Conservation (phyloP, 345 rosid genomes). For the Dipteronia sinensis region DNA sequence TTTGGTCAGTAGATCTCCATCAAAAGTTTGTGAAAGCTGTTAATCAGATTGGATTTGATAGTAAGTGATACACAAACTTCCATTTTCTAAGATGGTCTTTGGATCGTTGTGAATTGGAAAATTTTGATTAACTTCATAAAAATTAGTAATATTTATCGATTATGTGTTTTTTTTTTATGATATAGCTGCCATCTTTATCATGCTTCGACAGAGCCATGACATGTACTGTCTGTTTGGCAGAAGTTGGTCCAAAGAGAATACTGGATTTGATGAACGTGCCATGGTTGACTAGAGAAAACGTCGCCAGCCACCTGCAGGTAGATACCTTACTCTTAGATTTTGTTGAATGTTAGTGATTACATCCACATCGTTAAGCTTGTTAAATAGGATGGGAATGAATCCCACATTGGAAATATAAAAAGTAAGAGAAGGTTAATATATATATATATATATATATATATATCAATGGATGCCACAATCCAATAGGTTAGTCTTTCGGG, state of each 20-base stretch:
- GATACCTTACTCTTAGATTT: slow-evolving; percentile 13
- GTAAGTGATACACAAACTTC: slow-evolving; percentile 53
- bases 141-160: slow-evolving; percentile 14
- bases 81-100: slow-evolving; percentile 13
- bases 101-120: slow-evolving; percentile 8
- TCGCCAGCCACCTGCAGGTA: slow-evolving; percentile 98
- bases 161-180: slow-evolving; percentile 23
- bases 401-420: too few relatives aligned
- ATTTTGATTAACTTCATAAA: background rate
- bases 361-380: too few relatives aligned
- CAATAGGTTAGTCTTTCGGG: too few relatives aligned
- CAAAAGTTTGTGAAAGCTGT: slow-evolving; percentile 97
- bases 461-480: too few relatives aligned
- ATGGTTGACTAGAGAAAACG: slow-evolving; percentile 93
- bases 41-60: slow-evolving; percentile 87
- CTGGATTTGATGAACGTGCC: slow-evolving; percentile 96
- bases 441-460: too few relatives aligned
- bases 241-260: slow-evolving; percentile 96
- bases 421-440: too few relatives aligned
- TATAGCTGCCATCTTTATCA: slow-evolving; percentile 26
- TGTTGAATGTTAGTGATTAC: background rate
- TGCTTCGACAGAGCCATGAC: slow-evolving; percentile 32
- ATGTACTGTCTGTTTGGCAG: slow-evolving; percentile 57
- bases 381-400: too few relatives aligned
- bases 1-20: slow-evolving; percentile 91